A percentile compares a stretch with the other conserved stretches of the same genome.
These are phyloP conservation scores for Grigorovia transvaalensis DNA, from an alignment of 805 yeast species.

Conservation along the genomic window DNA sequence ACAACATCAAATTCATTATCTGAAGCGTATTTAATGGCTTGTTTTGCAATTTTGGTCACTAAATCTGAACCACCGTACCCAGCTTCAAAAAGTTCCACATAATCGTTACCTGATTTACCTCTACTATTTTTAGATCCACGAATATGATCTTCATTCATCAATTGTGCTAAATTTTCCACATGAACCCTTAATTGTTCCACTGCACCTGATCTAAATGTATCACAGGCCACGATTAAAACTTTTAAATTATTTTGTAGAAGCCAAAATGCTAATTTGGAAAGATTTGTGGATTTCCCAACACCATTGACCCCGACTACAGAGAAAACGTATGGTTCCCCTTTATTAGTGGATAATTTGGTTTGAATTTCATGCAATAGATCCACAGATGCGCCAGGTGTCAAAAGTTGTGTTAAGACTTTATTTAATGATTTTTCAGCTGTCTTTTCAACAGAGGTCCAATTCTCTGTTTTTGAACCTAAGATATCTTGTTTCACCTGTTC, in stretches of 20 bases:
- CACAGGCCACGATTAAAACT: constrained; percentile 91
- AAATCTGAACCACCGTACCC: constrained; percentile 96
- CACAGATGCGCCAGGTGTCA: constrained; percentile 87
- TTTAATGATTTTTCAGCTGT: constrained; percentile 60
- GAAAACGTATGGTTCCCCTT: constrained; percentile 71
- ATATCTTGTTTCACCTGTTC: constrained; percentile 60
- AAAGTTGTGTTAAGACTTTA: constrained; percentile 56
- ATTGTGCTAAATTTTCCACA: constrained; percentile 67
- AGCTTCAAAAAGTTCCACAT: constrained; percentile 73
- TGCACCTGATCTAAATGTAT: constrained; percentile 96
- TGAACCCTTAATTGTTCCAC: constrained; percentile 96
- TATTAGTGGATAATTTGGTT: constrained; percentile 25
- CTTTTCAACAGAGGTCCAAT: constrained; percentile 61
- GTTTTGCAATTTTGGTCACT: constrained; percentile 86
- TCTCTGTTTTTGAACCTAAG: constrained; percentile 60
- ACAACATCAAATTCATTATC: constrained; percentile 71
- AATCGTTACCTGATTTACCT: constrained; percentile 32
- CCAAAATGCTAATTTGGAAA: constrained; percentile 94
- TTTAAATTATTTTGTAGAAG: constrained; percentile 76
- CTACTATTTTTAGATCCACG: constrained; percentile 28
- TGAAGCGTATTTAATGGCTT: constrained; percentile 74
- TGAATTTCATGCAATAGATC: constrained; percentile 78
- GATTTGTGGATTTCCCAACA: constrained; percentile 92
- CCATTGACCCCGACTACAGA: constrained; percentile 98
- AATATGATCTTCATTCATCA: constrained; percentile 40